These are phyloP conservation scores for Neoboletus brunneissimus DNA, from an alignment of 768 basidiomycete genomes.

Conservation along the genomic window DNA sequence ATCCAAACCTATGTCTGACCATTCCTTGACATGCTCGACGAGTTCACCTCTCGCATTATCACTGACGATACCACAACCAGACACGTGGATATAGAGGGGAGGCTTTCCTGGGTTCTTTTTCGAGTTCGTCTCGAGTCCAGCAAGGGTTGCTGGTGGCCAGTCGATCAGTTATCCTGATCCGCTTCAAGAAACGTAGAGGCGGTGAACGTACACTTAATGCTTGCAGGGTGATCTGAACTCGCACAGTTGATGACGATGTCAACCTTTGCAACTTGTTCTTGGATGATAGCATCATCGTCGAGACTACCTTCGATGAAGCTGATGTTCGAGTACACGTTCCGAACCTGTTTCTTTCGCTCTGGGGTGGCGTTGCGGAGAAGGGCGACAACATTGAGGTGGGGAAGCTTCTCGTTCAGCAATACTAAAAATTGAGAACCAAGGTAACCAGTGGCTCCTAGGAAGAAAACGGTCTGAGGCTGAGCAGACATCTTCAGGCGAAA, in stretches of 20 bases:
- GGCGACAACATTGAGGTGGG: slow-evolving; percentile 34
- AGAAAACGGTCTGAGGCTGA: slow-evolving; percentile 31
- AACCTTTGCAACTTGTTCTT: slow-evolving; percentile 34
- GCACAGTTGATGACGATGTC: slow-evolving; percentile 43
- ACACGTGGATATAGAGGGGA: slow-evolving; percentile 44
- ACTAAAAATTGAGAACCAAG: slow-evolving; percentile 41
- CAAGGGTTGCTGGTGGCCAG: slow-evolving; percentile 33
- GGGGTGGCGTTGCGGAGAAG: slow-evolving; percentile 35
- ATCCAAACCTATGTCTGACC: slow-evolving; percentile 39
- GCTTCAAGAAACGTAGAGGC: background rate
- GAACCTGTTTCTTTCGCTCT: slow-evolving; percentile 32
- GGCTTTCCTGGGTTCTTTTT: slow-evolving; percentile 35
- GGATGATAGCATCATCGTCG: slow-evolving; percentile 36
- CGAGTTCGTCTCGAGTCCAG: slow-evolving; percentile 38
- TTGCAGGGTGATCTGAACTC: slow-evolving; percentile 38
- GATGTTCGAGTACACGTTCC: slow-evolving; percentile 34
- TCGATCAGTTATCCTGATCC: background rate
- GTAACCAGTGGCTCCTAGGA: slow-evolving; percentile 45
- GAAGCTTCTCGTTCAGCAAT: slow-evolving; percentile 32
- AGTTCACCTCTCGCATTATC: slow-evolving; percentile 42
- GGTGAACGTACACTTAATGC: slow-evolving; percentile 31
- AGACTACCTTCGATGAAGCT: slow-evolving; percentile 38
- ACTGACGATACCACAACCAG: slow-evolving; percentile 39
- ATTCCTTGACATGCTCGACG: slow-evolving; percentile 32
- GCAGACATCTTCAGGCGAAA: slow-evolving; percentile 8